Conservation (phyloP, 805 yeast genomes). For the Myxozyma nipponensis region DNA sequence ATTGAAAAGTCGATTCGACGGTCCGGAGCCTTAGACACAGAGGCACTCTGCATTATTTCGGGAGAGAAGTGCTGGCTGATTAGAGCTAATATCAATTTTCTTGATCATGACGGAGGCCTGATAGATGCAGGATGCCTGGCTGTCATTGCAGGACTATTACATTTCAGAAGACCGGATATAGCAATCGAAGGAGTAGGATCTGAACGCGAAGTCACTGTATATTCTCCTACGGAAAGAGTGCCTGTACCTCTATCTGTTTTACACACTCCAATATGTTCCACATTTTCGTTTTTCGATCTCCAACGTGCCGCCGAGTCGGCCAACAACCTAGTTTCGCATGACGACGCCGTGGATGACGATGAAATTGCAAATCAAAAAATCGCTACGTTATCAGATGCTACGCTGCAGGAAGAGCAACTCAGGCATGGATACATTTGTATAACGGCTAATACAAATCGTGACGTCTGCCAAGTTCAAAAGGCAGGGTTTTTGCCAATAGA, state of each 20-base stretch:
- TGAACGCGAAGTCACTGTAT: slow-evolving; percentile 45
- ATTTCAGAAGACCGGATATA: slow-evolving; percentile 79
- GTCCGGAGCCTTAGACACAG: slow-evolving; percentile 87
- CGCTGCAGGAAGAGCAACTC: slow-evolving; percentile 67
- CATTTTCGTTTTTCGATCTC: slow-evolving; percentile 67
- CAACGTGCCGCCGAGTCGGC: slow-evolving; percentile 3
- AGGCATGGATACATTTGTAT: slow-evolving; percentile 78
- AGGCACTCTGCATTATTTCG: slow-evolving; percentile 82
- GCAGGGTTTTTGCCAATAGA: slow-evolving; percentile 83
- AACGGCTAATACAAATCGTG: slow-evolving; percentile 85
- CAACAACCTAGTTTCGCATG: slow-evolving; percentile 3
- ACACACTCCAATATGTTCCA: slow-evolving; percentile 85
- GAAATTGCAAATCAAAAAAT: slow-evolving; percentile 33
- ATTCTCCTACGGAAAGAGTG: slow-evolving; percentile 70
- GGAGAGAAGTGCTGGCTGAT: slow-evolving; percentile 90
- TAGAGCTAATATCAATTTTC: slow-evolving; percentile 82
- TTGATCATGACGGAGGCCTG: slow-evolving; percentile 89
- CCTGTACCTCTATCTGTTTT: slow-evolving; percentile 82
- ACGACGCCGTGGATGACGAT: slow-evolving; percentile 22
- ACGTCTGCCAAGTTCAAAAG: slow-evolving; percentile 82
- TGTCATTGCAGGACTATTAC: slow-evolving; percentile 79
- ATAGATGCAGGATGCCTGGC: slow-evolving; percentile 89
- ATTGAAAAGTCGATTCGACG: slow-evolving; percentile 90
- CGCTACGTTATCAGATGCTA: slow-evolving; percentile 64
- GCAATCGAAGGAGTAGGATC: slow-evolving; percentile 47